Conservation (phyloP, 108 stramenopile genomes). For the Cylindrotheca fusiformis region DNA sequence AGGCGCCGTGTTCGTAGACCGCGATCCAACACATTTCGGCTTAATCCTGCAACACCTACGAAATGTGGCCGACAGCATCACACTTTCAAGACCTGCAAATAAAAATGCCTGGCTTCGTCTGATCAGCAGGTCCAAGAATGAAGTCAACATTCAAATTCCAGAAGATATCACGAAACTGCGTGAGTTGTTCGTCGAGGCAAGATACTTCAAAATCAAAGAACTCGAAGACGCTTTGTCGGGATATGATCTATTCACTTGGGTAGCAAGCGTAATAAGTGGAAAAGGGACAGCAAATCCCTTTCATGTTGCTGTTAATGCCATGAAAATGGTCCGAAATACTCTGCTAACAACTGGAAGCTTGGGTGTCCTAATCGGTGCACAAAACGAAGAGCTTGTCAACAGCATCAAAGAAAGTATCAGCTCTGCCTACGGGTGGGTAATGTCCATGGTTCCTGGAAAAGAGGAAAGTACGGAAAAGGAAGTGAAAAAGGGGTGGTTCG, state of each 20-base stretch:
- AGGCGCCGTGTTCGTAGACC: constrained; percentile 53
- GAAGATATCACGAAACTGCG: constrained; percentile 28
- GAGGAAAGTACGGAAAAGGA: background rate
- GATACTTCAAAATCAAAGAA: constrained; percentile 50
- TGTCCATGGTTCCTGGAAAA: background rate
- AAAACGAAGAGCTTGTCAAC: constrained; percentile 16
- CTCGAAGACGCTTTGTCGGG: constrained; percentile 29
- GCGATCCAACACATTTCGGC: constrained; percentile 55
- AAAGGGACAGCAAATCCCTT: constrained; percentile 25
- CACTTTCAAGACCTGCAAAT: background rate
- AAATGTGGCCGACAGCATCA: constrained; percentile 37
- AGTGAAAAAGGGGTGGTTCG: background rate
- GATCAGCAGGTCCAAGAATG: constrained; percentile 3
- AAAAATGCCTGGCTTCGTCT: background rate
- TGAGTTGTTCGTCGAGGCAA: constrained; percentile 53
- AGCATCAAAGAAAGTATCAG: constrained; percentile 2
- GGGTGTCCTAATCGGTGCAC: constrained; percentile 16
- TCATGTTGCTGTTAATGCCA: constrained; percentile 10
- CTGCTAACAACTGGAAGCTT: constrained; percentile 18
- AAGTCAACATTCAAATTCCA: constrained; percentile 36
- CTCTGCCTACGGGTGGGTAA: background rate
- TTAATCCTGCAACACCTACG: constrained; percentile 49
- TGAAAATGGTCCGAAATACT: constrained; percentile 3
- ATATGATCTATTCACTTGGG: constrained; percentile 11
- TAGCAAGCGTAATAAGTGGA: constrained; percentile 30